Conservation (phyloP, 768 basidiomycete genomes). For the Leccinum pellstonianum region DNA sequence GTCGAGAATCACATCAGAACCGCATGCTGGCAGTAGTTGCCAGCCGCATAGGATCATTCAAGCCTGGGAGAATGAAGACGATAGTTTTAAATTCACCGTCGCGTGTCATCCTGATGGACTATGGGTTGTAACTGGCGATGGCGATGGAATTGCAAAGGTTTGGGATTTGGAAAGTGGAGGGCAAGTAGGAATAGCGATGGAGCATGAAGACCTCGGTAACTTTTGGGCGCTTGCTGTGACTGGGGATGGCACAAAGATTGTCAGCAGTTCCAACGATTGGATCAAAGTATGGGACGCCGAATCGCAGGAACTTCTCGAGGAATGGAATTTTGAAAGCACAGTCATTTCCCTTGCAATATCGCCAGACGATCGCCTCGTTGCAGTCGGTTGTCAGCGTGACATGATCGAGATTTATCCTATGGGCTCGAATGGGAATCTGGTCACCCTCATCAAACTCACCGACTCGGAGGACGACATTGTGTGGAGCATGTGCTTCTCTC, state of each 20-base stretch:
- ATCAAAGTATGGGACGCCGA: neutral
- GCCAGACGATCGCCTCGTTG: neutral
- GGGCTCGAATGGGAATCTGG: too few relatives aligned
- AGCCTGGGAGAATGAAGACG: too few relatives aligned
- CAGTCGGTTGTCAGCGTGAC: neutral
- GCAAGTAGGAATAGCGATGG: neutral
- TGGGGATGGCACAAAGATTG: neutral
- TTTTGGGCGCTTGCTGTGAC: neutral
- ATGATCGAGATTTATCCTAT: neutral
- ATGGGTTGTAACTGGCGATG: neutral
- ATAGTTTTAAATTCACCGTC: accelerated
- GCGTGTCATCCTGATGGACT: neutral
- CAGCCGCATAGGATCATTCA: too few relatives aligned
- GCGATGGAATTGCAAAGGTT: neutral
- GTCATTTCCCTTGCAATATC: neutral
- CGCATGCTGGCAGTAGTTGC: too few relatives aligned
- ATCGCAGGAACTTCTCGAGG: neutral
- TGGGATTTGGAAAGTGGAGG: neutral
- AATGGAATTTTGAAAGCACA: neutral
- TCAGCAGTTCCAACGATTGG: neutral
- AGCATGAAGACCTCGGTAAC: neutral
- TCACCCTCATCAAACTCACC: too few relatives aligned
- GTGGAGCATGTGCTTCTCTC: neutral
- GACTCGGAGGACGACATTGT: too few relatives aligned
- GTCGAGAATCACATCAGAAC: too few relatives aligned